Evolutionary conservation across 2,329 filamentous ascomycete genomes (phyloP).

Genomic region (Ilyonectria sp.): DNA sequence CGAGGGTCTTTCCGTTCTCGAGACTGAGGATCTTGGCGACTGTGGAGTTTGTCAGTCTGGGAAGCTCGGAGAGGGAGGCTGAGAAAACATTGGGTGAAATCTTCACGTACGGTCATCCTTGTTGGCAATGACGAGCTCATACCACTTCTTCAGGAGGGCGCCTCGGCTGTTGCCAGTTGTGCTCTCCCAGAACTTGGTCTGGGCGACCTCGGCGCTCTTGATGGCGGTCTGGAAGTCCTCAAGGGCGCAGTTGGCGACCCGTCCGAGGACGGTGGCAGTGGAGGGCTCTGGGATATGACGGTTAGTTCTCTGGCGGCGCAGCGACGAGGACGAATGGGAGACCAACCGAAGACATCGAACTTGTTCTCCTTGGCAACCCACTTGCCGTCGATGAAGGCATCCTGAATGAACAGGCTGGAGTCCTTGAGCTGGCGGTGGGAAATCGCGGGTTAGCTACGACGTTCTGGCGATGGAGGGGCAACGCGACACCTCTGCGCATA

Average conservation of each 20-base stretch:
- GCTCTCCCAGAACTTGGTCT: constrained; percentile 46
- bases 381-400: constrained; percentile 48
- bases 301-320: constrained; percentile 17
- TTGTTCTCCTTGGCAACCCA: constrained; percentile 50
- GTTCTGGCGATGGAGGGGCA: constrained; percentile 9
- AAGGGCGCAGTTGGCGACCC: constrained; percentile 48
- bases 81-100: no score
- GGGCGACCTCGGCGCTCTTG: constrained; percentile 46
- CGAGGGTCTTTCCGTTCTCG: constrained; percentile 71
- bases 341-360: constrained; percentile 48
- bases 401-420: constrained; percentile 48
- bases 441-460: constrained; percentile 31
- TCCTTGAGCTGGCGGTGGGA: constrained; percentile 42
- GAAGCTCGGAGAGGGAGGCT: background rate
- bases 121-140: constrained; percentile 46
- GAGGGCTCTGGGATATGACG: constrained; percentile 39
- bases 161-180: constrained; percentile 48
- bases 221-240: constrained; percentile 48
- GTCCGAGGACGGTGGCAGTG: constrained; percentile 46
- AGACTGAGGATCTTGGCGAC: constrained; percentile 57
- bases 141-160: constrained; percentile 48
- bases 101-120: constrained; percentile 46
- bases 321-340: background rate
- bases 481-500: constrained; percentile 2
- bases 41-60: constrained; percentile 17